Conservation (phyloP, 805 yeast genomes). For the Candida sithepensis region DNA sequence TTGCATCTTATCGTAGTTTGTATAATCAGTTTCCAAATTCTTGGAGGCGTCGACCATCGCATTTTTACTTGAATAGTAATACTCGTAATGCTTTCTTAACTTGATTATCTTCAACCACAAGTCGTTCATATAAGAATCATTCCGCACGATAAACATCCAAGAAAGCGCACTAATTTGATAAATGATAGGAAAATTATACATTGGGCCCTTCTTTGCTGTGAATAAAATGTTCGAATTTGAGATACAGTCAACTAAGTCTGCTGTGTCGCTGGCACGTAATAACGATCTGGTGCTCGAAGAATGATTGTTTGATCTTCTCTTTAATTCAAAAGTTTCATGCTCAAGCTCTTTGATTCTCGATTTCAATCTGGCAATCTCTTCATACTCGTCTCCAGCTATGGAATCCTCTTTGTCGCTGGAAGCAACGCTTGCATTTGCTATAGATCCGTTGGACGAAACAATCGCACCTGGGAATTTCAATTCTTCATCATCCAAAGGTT, state of each 20-base stretch:
- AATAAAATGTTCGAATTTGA: constrained; percentile 33
- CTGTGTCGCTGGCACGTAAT: constrained; percentile 16
- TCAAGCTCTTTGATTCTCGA: constrained; percentile 28
- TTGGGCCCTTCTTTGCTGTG: constrained; percentile 33
- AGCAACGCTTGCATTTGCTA: background rate
- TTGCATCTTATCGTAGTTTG: constrained; percentile 28
- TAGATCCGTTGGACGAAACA: constrained; percentile 5
- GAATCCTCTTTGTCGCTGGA: constrained; percentile 4
- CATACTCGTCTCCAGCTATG: constrained; percentile 13
- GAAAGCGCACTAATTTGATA: constrained; percentile 47
- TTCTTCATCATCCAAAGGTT: constrained; percentile 35
- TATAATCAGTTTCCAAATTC: constrained; percentile 29
- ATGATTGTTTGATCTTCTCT: constrained; percentile 3
- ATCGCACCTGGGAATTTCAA: constrained; percentile 22
- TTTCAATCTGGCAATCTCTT: constrained; percentile 23
- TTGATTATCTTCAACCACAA: constrained; percentile 43
- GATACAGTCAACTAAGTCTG: constrained; percentile 31
- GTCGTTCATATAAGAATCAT: constrained; percentile 53
- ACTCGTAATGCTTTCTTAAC: constrained; percentile 35
- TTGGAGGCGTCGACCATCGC: constrained; percentile 29
- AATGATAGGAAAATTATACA: constrained; percentile 34
- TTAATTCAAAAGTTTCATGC: constrained; percentile 22
- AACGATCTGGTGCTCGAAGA: constrained; percentile 6
- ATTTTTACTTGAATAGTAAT: constrained; percentile 30
- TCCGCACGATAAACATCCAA: constrained; percentile 57